phyloP scores from a whole-genome alignment of 345 rosid species.

The Aquilaria sinensis region DNA sequence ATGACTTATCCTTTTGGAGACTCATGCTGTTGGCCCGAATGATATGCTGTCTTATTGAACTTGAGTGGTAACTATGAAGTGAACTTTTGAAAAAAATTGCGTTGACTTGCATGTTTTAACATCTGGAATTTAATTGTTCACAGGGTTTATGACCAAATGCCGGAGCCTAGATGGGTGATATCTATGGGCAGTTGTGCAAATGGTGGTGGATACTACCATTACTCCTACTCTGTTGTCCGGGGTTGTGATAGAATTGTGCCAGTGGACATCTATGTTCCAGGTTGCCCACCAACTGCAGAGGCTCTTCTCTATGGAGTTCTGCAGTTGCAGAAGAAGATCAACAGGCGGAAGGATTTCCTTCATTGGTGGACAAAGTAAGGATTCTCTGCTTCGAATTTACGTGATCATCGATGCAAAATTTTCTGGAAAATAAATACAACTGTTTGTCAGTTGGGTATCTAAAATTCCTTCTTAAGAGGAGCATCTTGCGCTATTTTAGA shows the following conservation, averaged over 20 bases:
- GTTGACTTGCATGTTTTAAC: not conserved
- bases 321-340: conserved; percentile 97
- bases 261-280: conserved; percentile 92
- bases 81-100: not conserved
- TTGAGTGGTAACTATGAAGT: no score
- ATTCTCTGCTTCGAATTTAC: not conserved
- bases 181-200: conserved; percentile 99
- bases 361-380: conserved; percentile 89
- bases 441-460: no score
- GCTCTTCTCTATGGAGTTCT: conserved; percentile 89
- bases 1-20: no score
- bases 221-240: conserved; percentile 93
- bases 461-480: no score
- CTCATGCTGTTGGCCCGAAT: no score
- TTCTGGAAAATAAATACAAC: no score
- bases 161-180: conserved; percentile 97
- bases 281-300: conserved; percentile 98
- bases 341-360: conserved; percentile 93
- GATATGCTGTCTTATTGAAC: no score
- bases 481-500: no score
- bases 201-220: conserved; percentile 98
- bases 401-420: no score
- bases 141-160: conserved; percentile 99
- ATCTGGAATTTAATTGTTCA: conserved; percentile 10
- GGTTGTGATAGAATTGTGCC: conserved; percentile 99